Evolutionary conservation across 306 rosid genomes (phyloP), one percentile per base, ranked within the genome.

Genomic region (Herpetospermum pedunculosum): DNA sequence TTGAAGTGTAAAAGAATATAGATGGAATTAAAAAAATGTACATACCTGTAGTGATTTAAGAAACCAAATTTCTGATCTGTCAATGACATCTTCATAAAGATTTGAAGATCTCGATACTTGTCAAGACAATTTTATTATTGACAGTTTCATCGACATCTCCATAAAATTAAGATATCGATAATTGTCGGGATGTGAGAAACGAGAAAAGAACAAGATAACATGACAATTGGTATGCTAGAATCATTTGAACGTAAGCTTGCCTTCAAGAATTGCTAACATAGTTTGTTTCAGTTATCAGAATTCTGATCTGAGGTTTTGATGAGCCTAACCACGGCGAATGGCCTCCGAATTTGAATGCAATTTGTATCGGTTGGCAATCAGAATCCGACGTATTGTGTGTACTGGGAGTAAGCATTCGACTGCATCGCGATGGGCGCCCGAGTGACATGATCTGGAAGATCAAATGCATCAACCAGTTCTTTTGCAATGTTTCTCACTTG

Each of bases 341-440:
- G 35, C 48, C 49, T 67, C 32, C n/a, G 0, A 67, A 41, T 63
- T 40, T 40, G 50, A 11, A 40, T 65, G 18, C 16, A 5, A 21
- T 25, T 21, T 21, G 50, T 5, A 6, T 40, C 6, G 21, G 50
- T 59, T 41, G 70, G 60, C 46, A 25, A 75, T 77, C 81, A 81
- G 77, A 94, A 94, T 52, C 98, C 98, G 18, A 89, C 91, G 12
- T 65, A 26, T 26, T 88, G 96, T 25, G 91, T 88, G 80, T 89
- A 94, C 71, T 88, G 95, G 29, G 97, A 78, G 84, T 94, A 94
- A 32, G 98, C 97, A 52, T 81, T 88, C 4, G 94, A 89, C 76
- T 80, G 84, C 92, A 84, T 86, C 47, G 91, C 98, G 72, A 94
- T 94, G 35, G 98, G 98, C 13, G 98, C 98, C 14, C 97, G 77